Conservation (phyloP, 2,329 filamentous ascomycete genomes). For the Sclerotinia glacialis region DNA sequence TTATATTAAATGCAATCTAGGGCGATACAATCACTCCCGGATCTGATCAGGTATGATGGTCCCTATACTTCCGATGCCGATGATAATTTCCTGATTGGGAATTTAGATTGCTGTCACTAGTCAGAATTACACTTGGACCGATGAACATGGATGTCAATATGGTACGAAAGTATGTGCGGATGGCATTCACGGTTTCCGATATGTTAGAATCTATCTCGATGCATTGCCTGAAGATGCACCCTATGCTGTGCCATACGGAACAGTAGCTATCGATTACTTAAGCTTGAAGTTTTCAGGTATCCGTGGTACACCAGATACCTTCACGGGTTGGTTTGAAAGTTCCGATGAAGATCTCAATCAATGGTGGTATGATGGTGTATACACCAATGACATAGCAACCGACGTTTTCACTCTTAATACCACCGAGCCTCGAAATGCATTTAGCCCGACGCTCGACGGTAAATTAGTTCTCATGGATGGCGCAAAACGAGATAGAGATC, state of each 20-base stretch:
- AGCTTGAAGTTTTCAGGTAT: conserved; percentile 46
- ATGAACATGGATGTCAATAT: conserved; percentile 46
- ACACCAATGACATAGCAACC: conserved; percentile 51
- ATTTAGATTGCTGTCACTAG: conserved; percentile 46
- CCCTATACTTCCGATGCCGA: too few relatives aligned
- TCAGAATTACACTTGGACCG: conserved; percentile 46
- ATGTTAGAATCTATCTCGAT: conserved; percentile 49
- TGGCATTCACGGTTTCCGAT: conserved; percentile 53
- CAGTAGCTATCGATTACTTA: conserved; percentile 46
- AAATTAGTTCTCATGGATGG: conserved; percentile 51
- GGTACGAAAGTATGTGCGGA: conserved; percentile 49
- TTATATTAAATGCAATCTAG: conserved; percentile 26
- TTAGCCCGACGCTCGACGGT: conserved; percentile 45
- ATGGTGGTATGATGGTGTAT: conserved; percentile 54
- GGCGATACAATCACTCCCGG: conserved; percentile 45
- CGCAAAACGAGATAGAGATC: conserved; percentile 52
- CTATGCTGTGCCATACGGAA: conserved; percentile 45
- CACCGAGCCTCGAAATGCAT: conserved; percentile 48
- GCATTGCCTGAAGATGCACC: conserved; percentile 46
- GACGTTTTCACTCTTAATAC: conserved; percentile 48
- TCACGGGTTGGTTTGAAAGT: conserved; percentile 52
- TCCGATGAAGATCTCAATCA: conserved; percentile 49
- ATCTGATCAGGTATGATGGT: conserved; percentile 46
- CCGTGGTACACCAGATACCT: conserved; percentile 49
- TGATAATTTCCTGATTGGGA: conserved; percentile 17